A percentile compares a stretch with the other conserved stretches of the same genome.
Evolutionary conservation across 2,329 filamentous ascomycete species (phyloP).

Genomic region (Calonectria crousiana): DNA sequence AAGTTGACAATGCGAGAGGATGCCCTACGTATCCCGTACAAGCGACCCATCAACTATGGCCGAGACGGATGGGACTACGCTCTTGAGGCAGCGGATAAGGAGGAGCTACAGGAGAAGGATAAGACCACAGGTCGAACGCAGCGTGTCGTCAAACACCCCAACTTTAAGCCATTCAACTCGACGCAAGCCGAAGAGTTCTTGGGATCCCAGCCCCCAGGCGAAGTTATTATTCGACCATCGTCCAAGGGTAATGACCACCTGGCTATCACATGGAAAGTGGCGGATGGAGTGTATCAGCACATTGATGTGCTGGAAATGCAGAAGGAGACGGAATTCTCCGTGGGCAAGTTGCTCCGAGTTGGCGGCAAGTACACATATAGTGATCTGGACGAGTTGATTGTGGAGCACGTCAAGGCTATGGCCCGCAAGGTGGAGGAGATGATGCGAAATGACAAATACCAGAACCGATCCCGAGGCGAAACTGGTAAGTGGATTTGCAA

Average conservation of each 20-base stretch:
- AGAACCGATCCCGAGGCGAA: slow-evolving; percentile 81
- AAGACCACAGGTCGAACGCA: slow-evolving; percentile 87
- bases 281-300: slow-evolving; percentile 96
- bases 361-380: slow-evolving; percentile 91
- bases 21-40: slow-evolving; percentile 78
- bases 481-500: slow-evolving; percentile 78
- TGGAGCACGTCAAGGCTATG: slow-evolving; percentile 98
- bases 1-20: slow-evolving; percentile 89
- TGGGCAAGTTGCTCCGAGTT: slow-evolving; percentile 87
- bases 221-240: slow-evolving; percentile 94
- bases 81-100: slow-evolving; percentile 84
- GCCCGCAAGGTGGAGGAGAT: slow-evolving; percentile 97
- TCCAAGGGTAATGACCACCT: slow-evolving; percentile 96
- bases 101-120: slow-evolving; percentile 87
- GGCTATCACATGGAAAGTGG: slow-evolving; percentile 97
- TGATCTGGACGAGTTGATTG: slow-evolving; percentile 97
- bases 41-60: slow-evolving; percentile 76
- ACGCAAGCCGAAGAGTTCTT: slow-evolving; percentile 94
- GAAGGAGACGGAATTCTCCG: slow-evolving; percentile 96
- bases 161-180: slow-evolving; percentile 94
- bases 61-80: slow-evolving; percentile 88
- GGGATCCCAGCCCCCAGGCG: slow-evolving; percentile 85
- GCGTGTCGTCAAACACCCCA: slow-evolving; percentile 96
- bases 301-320: slow-evolving; percentile 97
- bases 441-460: slow-evolving; percentile 94